phyloP scores from a whole-genome alignment of 495 filamentous ascomycete genomes.

The Hypoxylon lienhwacheense region DNA sequence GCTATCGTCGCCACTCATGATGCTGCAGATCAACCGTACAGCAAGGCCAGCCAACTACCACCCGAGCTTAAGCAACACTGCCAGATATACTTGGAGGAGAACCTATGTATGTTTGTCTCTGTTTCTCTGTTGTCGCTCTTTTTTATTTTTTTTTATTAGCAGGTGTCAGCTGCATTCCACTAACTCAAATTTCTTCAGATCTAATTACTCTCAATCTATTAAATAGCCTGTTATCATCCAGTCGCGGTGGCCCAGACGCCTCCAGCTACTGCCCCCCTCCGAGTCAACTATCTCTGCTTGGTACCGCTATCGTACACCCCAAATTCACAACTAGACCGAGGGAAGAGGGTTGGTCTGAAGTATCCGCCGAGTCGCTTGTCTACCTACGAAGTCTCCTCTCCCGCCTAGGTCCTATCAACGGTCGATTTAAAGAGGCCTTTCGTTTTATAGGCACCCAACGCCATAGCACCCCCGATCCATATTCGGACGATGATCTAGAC shows the following conservation, averaged over 20 bases:
- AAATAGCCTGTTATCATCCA: slow-evolving; percentile 59
- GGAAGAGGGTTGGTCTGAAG: slow-evolving; percentile 40
- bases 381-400: slow-evolving; percentile 48
- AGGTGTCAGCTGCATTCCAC: background rate
- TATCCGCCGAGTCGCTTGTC: slow-evolving; percentile 43
- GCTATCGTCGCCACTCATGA: slow-evolving; percentile 15
- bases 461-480: slow-evolving; percentile 15
- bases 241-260: slow-evolving; percentile 36
- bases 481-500: slow-evolving; percentile 26
- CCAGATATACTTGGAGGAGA: slow-evolving; percentile 75
- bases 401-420: slow-evolving; percentile 48
- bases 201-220: slow-evolving; percentile 69
- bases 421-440: slow-evolving; percentile 42
- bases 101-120: slow-evolving; percentile 58
- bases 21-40: slow-evolving; percentile 43
- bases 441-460: slow-evolving; percentile 22
- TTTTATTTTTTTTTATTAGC: background rate
- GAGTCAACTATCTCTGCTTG: slow-evolving; percentile 66
- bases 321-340: slow-evolving; percentile 56
- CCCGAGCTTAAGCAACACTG: slow-evolving; percentile 65
- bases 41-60: slow-evolving; percentile 57
- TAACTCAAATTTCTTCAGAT: slow-evolving; percentile 50
- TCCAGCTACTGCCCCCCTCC: slow-evolving; percentile 52
- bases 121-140: background rate
- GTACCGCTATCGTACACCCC: slow-evolving; percentile 71